These are phyloP conservation scores for Calonectria pauciramosa DNA, from an alignment of 2,329 filamentous ascomycete species.

Conservation along the genomic window DNA sequence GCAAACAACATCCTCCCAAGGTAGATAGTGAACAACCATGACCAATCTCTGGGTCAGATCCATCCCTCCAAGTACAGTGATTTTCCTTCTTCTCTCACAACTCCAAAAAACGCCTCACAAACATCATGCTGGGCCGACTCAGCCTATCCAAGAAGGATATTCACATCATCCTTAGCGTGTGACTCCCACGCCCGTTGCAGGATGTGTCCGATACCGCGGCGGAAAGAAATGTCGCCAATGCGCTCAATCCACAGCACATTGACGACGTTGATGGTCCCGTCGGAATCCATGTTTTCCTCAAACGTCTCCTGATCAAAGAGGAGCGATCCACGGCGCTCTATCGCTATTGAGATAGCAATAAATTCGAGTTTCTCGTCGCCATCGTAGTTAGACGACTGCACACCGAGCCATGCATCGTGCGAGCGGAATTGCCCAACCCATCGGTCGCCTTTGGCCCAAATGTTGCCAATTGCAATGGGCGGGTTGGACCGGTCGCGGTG, in stretches of 20 bases:
- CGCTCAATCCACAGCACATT: constrained; percentile 63
- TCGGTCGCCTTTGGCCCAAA: constrained; percentile 52
- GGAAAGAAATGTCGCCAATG: constrained; percentile 57
- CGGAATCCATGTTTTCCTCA: constrained; percentile 56
- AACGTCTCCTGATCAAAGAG: constrained; percentile 56
- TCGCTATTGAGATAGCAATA: constrained; percentile 57
- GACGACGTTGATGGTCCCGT: constrained; percentile 60
- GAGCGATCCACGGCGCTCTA: constrained; percentile 58
- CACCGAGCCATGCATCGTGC: constrained; percentile 61
- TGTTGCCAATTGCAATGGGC: constrained; percentile 58
- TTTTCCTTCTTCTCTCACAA: constrained; percentile 2
- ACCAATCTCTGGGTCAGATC: background rate
- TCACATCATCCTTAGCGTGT: constrained; percentile 56
- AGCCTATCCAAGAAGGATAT: constrained; percentile 56
- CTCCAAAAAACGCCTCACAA: constrained; percentile 24
- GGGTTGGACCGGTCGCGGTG: constrained; percentile 54
- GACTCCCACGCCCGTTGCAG: constrained; percentile 57
- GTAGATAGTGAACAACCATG: background rate
- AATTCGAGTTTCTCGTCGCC: constrained; percentile 61
- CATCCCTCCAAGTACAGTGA: background rate
- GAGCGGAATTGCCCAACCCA: constrained; percentile 60
- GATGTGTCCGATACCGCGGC: constrained; percentile 59
- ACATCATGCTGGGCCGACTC: constrained; percentile 2
- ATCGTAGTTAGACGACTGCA: constrained; percentile 62
- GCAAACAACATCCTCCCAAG: background rate